A percentile compares a stretch with the other conserved stretches of the same genome.
Conservation (phyloP, 108 stramenopile species). For the Nannochloropsis salina region DNA sequence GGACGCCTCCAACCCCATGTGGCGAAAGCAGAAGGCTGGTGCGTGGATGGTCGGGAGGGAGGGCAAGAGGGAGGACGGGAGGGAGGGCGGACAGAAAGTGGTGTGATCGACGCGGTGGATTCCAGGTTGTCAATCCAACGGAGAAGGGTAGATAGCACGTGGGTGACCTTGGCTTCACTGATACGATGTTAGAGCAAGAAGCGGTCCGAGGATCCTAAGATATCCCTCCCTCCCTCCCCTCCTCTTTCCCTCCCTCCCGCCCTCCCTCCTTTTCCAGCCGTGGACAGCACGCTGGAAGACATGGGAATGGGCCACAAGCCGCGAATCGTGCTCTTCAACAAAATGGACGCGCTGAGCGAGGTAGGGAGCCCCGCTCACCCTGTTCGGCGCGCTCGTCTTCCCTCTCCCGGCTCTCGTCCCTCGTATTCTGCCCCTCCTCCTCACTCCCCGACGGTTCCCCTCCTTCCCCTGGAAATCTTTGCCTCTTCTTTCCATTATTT, state of each 20-base stretch:
- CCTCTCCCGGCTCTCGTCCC: background rate
- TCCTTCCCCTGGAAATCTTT: background rate
- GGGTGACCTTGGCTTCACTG: too few relatives aligned
- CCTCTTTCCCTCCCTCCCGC: background rate
- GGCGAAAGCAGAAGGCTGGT: constrained; percentile 46
- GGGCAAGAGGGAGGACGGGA: background rate
- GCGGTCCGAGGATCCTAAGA: background rate
- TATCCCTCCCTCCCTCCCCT: background rate
- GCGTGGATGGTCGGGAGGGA: too few relatives aligned
- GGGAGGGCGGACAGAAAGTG: background rate
- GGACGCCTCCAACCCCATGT: constrained; percentile 57
- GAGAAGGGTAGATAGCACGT: too few relatives aligned
- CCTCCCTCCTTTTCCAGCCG: background rate
- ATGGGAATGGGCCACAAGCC: constrained; percentile 42
- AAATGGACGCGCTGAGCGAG: constrained; percentile 43
- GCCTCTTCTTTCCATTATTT: background rate
- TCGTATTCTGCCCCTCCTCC: background rate
- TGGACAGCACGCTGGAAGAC: constrained; percentile 29
- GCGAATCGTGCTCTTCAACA: constrained; percentile 51
- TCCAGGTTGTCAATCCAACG: too few relatives aligned
- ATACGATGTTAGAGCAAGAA: too few relatives aligned
- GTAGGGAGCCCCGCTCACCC: background rate
- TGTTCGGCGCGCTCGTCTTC: background rate
- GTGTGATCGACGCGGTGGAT: background rate
- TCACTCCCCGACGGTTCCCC: background rate